These are phyloP conservation scores for Hypholoma fasciculare DNA, from an alignment of 768 basidiomycete species.

Conservation along the genomic window DNA sequence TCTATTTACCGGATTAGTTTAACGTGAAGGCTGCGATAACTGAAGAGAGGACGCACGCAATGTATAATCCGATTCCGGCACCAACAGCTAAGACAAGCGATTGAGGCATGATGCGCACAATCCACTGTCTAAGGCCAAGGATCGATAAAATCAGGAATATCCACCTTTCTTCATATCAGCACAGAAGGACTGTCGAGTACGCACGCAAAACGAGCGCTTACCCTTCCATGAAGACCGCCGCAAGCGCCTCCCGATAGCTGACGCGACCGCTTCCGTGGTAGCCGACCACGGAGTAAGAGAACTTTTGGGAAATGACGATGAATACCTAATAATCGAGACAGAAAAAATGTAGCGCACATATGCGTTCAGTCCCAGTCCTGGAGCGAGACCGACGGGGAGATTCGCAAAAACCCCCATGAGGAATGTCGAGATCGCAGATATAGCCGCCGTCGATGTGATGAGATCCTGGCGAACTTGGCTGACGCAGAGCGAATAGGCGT, in stretches of 20 bases:
- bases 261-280: slow-evolving; percentile 76
- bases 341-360: slow-evolving; percentile 49
- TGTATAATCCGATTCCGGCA: slow-evolving; percentile 87
- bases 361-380: slow-evolving; percentile 84
- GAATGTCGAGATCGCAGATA: slow-evolving; percentile 73
- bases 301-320: slow-evolving; percentile 47
- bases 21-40: neutral
- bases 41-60: slow-evolving; percentile 55
- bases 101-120: slow-evolving; percentile 85
- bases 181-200: too few species aligned
- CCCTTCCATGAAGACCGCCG: slow-evolving; percentile 89
- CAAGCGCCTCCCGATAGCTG: slow-evolving; percentile 75
- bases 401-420: slow-evolving; percentile 87
- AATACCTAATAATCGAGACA: neutral
- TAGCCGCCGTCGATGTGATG: slow-evolving; percentile 80
- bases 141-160: slow-evolving; percentile 79
- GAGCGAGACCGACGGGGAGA: slow-evolving; percentile 85
- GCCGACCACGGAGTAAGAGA: slow-evolving; percentile 87
- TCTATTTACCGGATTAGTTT: slow-evolving; percentile 31
- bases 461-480: slow-evolving; percentile 70
- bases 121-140: slow-evolving; percentile 88
- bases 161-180: slow-evolving; percentile 47
- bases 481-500: slow-evolving; percentile 36
- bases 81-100: slow-evolving; percentile 85
- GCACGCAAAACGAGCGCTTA: slow-evolving; percentile 26